phyloP scores from a whole-genome alignment of 2,329 filamentous ascomycete species.

The Macrophomina tecta region DNA sequence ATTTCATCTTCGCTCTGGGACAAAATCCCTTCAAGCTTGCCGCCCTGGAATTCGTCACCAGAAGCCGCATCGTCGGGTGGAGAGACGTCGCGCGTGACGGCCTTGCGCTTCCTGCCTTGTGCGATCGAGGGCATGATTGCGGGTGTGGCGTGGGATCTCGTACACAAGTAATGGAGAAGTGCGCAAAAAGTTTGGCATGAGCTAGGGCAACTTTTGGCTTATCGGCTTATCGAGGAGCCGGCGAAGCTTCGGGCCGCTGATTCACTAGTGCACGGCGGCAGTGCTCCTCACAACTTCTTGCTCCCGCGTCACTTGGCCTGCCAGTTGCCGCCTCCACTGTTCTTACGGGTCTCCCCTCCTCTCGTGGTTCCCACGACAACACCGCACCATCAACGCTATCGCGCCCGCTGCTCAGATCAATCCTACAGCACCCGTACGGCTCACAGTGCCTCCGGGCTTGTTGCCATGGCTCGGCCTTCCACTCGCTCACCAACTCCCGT shows the following conservation, averaged over 20 bases:
- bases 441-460: slow-evolving; percentile 29
- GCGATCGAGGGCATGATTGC: slow-evolving; percentile 21
- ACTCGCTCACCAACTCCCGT: slow-evolving; percentile 87
- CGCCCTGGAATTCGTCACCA: slow-evolving; percentile 42
- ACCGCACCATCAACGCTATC: neutral
- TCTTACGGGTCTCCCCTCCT: slow-evolving; percentile 1
- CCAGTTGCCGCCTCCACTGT: neutral
- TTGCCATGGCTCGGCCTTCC: slow-evolving; percentile 32
- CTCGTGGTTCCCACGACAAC: neutral
- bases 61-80: slow-evolving; percentile 35
- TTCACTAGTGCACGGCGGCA: slow-evolving; percentile 1
- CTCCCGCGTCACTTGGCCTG: slow-evolving; percentile 19
- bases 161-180: neutral
- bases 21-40: slow-evolving; percentile 49
- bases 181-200: neutral
- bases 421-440: slow-evolving; percentile 23
- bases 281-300: slow-evolving; percentile 24
- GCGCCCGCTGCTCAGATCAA: slow-evolving; percentile 19
- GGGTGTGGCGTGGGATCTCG: neutral
- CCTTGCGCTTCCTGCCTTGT: slow-evolving; percentile 52
- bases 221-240: slow-evolving; percentile 21
- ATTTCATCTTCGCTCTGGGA: slow-evolving; percentile 51
- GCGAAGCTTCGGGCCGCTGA: slow-evolving; percentile 4
- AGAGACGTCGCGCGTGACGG: slow-evolving; percentile 44
- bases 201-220: slow-evolving; percentile 25